Percentiles rank a stretch among this genome's conserved stretches.
Conservation (phyloP, 306 rosid genomes). For the Sicyos baderoa region DNA sequence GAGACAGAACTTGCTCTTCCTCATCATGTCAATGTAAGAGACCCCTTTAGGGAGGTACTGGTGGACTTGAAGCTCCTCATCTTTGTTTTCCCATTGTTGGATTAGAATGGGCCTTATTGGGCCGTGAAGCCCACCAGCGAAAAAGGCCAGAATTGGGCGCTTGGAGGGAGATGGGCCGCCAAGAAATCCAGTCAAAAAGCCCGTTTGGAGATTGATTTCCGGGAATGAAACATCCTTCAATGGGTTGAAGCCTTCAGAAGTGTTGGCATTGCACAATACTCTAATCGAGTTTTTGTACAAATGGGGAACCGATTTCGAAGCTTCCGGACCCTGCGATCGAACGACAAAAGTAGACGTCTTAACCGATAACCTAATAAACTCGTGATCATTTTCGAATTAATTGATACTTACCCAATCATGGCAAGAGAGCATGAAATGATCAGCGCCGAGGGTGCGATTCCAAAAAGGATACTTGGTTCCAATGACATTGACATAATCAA, state of each 20-base stretch:
- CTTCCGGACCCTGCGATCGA: slow-evolving; percentile 55
- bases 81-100: slow-evolving; percentile 76
- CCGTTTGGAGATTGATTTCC: slow-evolving; percentile 63
- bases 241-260: slow-evolving; percentile 72
- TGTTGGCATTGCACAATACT: slow-evolving; percentile 77
- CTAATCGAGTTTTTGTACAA: slow-evolving; percentile 55
- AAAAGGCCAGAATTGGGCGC: slow-evolving; percentile 56
- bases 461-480: slow-evolving; percentile 53
- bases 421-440: slow-evolving; percentile 84
- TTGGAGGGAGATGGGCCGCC: slow-evolving; percentile 69
- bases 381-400: too few relatives aligned
- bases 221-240: slow-evolving; percentile 78
- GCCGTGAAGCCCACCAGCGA: slow-evolving; percentile 86
- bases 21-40: slow-evolving; percentile 60
- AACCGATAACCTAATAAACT: too few relatives aligned
- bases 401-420: slow-evolving; percentile 65
- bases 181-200: slow-evolving; percentile 35
- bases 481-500: slow-evolving; percentile 52
- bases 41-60: slow-evolving; percentile 64
- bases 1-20: slow-evolving; percentile 66
- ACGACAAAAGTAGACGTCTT: not conserved
- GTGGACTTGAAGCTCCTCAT: slow-evolving; percentile 48
- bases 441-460: slow-evolving; percentile 84
- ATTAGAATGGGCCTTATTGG: slow-evolving; percentile 55
- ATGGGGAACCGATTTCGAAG: slow-evolving; percentile 41